These are phyloP conservation scores for Camellia lanceoleosa DNA, from an alignment of 148 eudicot species.

Conservation along the genomic window DNA sequence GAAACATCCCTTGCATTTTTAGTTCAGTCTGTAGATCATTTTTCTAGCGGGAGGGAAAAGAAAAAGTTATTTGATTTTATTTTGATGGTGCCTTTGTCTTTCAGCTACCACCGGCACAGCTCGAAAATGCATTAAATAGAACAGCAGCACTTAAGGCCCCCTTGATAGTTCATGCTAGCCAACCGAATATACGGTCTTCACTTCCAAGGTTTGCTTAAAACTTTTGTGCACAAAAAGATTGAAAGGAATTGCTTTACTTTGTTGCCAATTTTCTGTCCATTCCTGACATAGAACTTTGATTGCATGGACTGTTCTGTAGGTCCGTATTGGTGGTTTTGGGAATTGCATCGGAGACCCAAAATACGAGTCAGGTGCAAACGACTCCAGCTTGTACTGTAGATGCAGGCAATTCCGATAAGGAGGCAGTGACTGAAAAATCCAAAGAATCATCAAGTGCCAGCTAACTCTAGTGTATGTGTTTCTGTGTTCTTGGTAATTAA, in stretches of 20 bases:
- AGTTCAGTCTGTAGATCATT: neutral
- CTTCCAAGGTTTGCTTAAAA: slow-evolving; percentile 61
- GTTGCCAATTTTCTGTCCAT: neutral
- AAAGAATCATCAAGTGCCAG: slow-evolving; percentile 53
- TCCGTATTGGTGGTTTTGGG: slow-evolving; percentile 72
- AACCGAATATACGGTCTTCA: slow-evolving; percentile 60
- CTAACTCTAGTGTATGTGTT: slow-evolving; percentile 18
- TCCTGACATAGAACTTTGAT: slow-evolving; percentile 12
- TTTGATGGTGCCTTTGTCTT: slow-evolving; percentile 14
- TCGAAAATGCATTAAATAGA: slow-evolving; percentile 79
- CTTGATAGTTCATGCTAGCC: slow-evolving; percentile 68
- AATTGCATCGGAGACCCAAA: slow-evolving; percentile 54
- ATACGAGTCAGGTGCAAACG: slow-evolving; percentile 47
- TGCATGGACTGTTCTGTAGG: slow-evolving; percentile 34
- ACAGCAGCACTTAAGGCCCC: slow-evolving; percentile 69
- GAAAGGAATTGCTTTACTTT: neutral
- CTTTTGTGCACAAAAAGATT: neutral
- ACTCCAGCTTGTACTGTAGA: slow-evolving; percentile 41
- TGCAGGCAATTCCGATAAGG: slow-evolving; percentile 50
- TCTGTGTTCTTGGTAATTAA: neutral
- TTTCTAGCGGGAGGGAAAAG: neutral
- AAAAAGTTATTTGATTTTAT: neutral
- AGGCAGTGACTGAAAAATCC: slow-evolving; percentile 45
- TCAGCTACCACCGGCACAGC: slow-evolving; percentile 87
- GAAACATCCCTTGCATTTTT: neutral